Percentiles rank a stretch among this genome's conserved stretches.
Conservation (phyloP, 257 asterid genomes). For the Capsicum rhomboideum region DNA sequence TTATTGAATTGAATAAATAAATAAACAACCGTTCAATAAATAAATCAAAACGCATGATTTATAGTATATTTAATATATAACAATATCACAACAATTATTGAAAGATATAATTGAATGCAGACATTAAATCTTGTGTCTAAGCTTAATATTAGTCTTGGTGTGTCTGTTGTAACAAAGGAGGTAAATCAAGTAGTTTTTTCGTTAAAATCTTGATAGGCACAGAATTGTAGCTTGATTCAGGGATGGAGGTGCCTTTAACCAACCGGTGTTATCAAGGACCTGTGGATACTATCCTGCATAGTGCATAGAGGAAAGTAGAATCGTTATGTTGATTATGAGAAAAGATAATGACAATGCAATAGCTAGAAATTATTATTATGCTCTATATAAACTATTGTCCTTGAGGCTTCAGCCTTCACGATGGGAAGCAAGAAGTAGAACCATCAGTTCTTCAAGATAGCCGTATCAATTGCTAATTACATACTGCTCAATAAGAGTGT, state of each 20-base stretch:
- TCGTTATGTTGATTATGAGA: background rate
- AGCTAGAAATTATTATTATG: background rate
- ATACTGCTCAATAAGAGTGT: no score
- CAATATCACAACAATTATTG: background rate
- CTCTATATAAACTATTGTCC: background rate
- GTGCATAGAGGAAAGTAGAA: background rate
- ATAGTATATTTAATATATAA: background rate
- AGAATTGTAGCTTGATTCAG: background rate
- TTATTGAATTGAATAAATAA: no score
- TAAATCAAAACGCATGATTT: no score
- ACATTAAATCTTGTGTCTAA: no score
- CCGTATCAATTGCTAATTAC: no score
- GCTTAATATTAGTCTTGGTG: background rate
- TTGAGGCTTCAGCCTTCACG: background rate
- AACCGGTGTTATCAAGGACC: background rate
- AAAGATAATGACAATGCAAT: background rate
- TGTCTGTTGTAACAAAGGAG: background rate
- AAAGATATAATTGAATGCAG: background rate
- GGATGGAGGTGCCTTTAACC: background rate
- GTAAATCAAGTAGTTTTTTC: conserved; percentile 1
- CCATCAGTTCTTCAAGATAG: no score
- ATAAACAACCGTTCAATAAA: no score
- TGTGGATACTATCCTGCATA: background rate
- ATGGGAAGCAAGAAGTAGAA: no score
- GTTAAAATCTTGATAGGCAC: background rate